Percentiles rank a stretch among this genome's conserved stretches.
Conservation (phyloP, 352 stramenopile species). For the Phytophthora aleatoria region DNA sequence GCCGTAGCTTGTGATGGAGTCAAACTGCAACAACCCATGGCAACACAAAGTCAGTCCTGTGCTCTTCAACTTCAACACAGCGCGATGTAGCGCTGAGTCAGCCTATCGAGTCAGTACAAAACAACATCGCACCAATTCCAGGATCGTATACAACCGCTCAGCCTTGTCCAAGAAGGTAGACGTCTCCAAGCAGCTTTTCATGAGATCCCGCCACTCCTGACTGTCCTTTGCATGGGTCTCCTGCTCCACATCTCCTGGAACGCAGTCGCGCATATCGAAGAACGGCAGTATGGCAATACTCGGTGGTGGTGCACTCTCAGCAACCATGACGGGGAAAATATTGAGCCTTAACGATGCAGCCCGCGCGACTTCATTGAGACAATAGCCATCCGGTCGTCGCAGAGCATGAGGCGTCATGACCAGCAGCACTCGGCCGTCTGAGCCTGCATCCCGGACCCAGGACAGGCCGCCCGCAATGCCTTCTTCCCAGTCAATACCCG, state of each 20-base stretch:
- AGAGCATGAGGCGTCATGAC: constrained; percentile 83
- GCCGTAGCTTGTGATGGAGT: constrained; percentile 66
- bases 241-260: constrained; percentile 38
- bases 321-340: constrained; percentile 77
- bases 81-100: neutral
- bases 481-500: constrained; percentile 78
- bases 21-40: constrained; percentile 46
- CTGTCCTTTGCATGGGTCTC: constrained; percentile 38
- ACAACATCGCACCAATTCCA: constrained; percentile 56
- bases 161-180: constrained; percentile 50
- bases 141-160: constrained; percentile 56
- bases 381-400: constrained; percentile 74
- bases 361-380: constrained; percentile 78
- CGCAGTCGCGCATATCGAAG: constrained; percentile 76
- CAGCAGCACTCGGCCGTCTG: constrained; percentile 73
- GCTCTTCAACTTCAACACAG: neutral
- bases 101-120: constrained; percentile 2
- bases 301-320: constrained; percentile 67
- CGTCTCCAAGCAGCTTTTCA: constrained; percentile 45
- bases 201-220: constrained; percentile 47
- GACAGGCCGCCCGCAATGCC: constrained; percentile 66
- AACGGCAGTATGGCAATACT: constrained; percentile 73
- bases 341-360: constrained; percentile 60
- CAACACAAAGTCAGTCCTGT: constrained; percentile 8
- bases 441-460: constrained; percentile 72